Conservation (phyloP, 257 asterid species). For the Fraxinus excelsior region DNA sequence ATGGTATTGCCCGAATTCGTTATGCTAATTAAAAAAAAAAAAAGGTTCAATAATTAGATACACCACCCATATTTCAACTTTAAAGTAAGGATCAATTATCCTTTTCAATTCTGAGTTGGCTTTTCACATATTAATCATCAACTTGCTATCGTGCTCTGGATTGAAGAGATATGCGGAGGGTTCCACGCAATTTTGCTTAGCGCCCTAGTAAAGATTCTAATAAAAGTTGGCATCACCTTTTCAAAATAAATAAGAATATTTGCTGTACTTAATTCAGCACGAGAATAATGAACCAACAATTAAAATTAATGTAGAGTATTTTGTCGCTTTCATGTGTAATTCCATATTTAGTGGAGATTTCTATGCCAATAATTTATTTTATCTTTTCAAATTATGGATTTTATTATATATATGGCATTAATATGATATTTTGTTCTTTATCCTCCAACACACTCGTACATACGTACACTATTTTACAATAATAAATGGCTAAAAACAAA, state of each 20-base stretch:
- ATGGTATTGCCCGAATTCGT: background rate
- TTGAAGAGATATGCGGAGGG: constrained; percentile 3
- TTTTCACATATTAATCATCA: background rate
- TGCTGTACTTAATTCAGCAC: background rate
- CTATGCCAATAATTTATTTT: constrained; percentile 22
- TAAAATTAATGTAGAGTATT: no score
- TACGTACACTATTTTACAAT: background rate
- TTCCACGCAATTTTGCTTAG: background rate
- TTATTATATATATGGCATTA: no score
- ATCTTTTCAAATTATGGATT: background rate
- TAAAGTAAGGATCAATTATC: background rate
- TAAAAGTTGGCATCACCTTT: background rate
- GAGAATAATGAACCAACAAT: background rate
- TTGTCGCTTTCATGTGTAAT: no score
- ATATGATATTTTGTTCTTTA: no score
- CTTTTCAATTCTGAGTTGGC: constrained; percentile 1
- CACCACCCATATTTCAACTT: constrained; percentile 1
- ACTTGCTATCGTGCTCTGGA: background rate
- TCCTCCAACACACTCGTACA: background rate
- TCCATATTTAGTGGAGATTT: no score
- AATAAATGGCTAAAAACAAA: background rate
- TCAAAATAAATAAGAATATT: background rate
- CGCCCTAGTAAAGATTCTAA: constrained; percentile 6
- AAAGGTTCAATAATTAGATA: constrained; percentile 6
- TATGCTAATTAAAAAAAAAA: background rate